Evolutionary conservation across 2,329 filamentous ascomycete genomes (phyloP), one percentile per base, ranked within the genome.

Genomic region (Verticillium klebahnii): DNA sequence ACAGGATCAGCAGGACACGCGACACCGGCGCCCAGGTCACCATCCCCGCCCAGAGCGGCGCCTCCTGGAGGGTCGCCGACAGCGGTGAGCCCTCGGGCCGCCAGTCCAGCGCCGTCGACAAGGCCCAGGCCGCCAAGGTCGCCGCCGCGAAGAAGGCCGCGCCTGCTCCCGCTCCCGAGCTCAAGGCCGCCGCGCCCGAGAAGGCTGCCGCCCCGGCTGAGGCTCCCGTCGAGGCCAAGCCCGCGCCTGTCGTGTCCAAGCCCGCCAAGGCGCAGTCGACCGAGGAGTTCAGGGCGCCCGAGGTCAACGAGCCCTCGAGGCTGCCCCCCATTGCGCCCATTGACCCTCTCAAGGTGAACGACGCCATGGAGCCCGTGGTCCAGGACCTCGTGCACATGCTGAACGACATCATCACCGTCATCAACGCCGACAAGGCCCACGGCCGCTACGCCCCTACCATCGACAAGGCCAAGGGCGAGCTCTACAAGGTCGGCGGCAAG

Each of bases 381-480:
- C 93, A 97, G 76, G 92, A 98, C 70, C 82, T 99, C 6, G 92
- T 96, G 63, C 94, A 92, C 79, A 94, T 97, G 78, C 84, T 99
- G 69, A 99, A 99, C 78, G 92, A 96, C 75, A 89, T 99, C 69
- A 97, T 99, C 72, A 88, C 91, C 9, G 92, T 96, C 56, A 89
- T 97, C 73, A 97, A 97, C 75, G 90, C 91, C 62, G 94, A 97
- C 73, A 86, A 89, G 64, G 86, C 91, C 62, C 86, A 89, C 65
- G 84, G 84, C 68, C 92, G 90, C 75, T 97, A 95, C 77, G 87
- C 86, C 59, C 84, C 85, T 2, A 89, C 92, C 1, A 88, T 99
- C 62, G 80, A 84, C 68, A 93, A 95, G 80, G 93, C 94, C 65
- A 98, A 97, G 83, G 81, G 83, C 60, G 90, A 96, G 67, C 82